Conservation (phyloP, 2,329 filamentous ascomycete species). For the Arthrinium phaeospermum region DNA sequence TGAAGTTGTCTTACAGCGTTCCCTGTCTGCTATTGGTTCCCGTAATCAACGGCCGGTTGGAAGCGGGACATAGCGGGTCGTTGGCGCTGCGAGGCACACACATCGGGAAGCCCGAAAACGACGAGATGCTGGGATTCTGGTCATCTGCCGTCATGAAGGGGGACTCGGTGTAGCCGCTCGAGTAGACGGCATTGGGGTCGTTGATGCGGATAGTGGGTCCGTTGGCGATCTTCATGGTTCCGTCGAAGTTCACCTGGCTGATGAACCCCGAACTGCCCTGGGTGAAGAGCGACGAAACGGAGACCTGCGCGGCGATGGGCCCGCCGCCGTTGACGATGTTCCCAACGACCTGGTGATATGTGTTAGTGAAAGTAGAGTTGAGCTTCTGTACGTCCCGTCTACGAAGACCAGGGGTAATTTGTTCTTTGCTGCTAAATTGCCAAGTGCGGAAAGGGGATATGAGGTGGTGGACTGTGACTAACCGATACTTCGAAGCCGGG, state of each 20-base stretch:
- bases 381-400: neutral
- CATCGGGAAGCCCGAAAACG: conserved; percentile 56
- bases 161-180: conserved; percentile 39
- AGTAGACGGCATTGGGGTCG: conserved; percentile 49
- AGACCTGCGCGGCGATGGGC: conserved; percentile 45
- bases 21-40: conserved; percentile 26
- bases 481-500: conserved; percentile 33
- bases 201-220: conserved; percentile 46
- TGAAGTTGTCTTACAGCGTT: conserved; percentile 23
- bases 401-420: no score
- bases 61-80: conserved; percentile 42
- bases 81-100: conserved; percentile 50
- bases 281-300: conserved; percentile 42
- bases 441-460: neutral
- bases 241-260: conserved; percentile 39
- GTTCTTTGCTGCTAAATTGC: neutral
- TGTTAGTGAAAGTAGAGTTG: neutral
- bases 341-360: conserved; percentile 39
- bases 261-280: conserved; percentile 44
- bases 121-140: conserved; percentile 49
- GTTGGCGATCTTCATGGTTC: conserved; percentile 42
- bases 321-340: conserved; percentile 42
- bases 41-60: conserved; percentile 39
- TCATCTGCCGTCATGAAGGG: conserved; percentile 52
- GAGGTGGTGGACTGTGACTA: conserved; percentile 15